Evolutionary conservation across 2,329 filamentous ascomycete species (phyloP).

Genomic region (Passalora sequoiae): DNA sequence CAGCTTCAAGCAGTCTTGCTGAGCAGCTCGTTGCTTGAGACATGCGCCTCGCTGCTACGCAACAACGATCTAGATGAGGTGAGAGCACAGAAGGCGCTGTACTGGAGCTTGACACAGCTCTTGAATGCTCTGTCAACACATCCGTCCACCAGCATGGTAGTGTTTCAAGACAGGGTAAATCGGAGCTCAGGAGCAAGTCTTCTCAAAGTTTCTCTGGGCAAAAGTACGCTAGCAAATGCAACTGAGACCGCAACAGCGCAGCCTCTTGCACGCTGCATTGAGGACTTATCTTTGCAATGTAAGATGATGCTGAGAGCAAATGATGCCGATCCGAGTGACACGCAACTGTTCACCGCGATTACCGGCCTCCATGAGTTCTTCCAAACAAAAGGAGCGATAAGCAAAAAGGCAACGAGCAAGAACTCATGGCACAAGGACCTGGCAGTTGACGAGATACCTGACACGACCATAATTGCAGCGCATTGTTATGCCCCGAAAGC

Average conservation of each 20-base stretch:
- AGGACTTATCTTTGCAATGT: slow-evolving; percentile 32
- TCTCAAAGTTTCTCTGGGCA: slow-evolving; percentile 32
- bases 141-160: slow-evolving; percentile 27
- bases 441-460: slow-evolving; percentile 34
- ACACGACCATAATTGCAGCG: slow-evolving; percentile 34
- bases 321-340: slow-evolving; percentile 18
- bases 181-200: slow-evolving; percentile 37
- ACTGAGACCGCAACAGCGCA: slow-evolving; percentile 16
- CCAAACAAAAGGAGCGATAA: slow-evolving; percentile 1
- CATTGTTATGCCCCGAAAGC: slow-evolving; percentile 25
- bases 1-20: slow-evolving; percentile 33
- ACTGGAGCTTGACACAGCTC: slow-evolving; percentile 40
- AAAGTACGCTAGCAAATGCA: slow-evolving; percentile 8
- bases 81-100: slow-evolving; percentile 33
- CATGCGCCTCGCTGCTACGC: slow-evolving; percentile 37
- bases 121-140: slow-evolving; percentile 35
- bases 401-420: slow-evolving; percentile 10
- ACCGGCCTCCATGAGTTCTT: slow-evolving; percentile 10
- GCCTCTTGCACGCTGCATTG: slow-evolving; percentile 28
- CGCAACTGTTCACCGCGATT: slow-evolving; percentile 16
- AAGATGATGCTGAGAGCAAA: slow-evolving; percentile 29
- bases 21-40: slow-evolving; percentile 36
- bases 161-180: slow-evolving; percentile 34
- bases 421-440: slow-evolving; percentile 29
- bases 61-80: slow-evolving; percentile 41